These are phyloP conservation scores for Rubroshorea leprosula DNA, from an alignment of 345 rosid genomes.

Conservation along the genomic window DNA sequence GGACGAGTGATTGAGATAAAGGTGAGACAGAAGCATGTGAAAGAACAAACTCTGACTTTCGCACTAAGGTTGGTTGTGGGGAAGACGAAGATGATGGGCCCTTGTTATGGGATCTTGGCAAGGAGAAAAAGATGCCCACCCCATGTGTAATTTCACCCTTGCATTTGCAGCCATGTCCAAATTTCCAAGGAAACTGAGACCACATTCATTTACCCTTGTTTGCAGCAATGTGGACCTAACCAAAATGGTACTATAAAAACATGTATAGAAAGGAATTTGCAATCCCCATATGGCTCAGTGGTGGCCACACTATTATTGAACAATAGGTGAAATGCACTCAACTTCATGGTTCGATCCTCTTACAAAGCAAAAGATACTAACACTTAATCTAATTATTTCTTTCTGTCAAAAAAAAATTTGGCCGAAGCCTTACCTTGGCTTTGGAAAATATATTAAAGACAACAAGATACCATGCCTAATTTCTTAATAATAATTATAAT, in stretches of 20 bases:
- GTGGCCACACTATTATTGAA: no score
- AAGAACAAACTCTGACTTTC: not conserved
- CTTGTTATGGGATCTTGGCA: not conserved
- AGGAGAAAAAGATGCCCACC: not conserved
- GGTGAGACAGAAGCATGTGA: constrained; percentile 4
- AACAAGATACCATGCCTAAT: no score
- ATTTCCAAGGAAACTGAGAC: not conserved
- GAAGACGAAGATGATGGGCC: not conserved
- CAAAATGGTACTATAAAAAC: not conserved
- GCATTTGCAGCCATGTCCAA: constrained; percentile 3
- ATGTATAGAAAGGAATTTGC: not conserved
- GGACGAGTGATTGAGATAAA: no score
- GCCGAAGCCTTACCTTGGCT: no score
- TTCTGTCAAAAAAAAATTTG: no score
- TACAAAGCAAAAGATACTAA: no score
- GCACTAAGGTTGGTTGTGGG: not conserved
- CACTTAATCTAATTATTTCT: no score
- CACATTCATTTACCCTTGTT: not conserved
- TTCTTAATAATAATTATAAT: no score
- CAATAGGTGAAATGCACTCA: no score
- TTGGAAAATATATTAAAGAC: no score
- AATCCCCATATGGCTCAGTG: no score
- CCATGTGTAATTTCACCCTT: constrained; percentile 5
- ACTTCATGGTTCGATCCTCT: no score
- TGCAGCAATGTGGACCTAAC: not conserved